These are phyloP conservation scores for Fusarium protoensiforme DNA, from an alignment of 2,329 filamentous ascomycete species.

Conservation along the genomic window DNA sequence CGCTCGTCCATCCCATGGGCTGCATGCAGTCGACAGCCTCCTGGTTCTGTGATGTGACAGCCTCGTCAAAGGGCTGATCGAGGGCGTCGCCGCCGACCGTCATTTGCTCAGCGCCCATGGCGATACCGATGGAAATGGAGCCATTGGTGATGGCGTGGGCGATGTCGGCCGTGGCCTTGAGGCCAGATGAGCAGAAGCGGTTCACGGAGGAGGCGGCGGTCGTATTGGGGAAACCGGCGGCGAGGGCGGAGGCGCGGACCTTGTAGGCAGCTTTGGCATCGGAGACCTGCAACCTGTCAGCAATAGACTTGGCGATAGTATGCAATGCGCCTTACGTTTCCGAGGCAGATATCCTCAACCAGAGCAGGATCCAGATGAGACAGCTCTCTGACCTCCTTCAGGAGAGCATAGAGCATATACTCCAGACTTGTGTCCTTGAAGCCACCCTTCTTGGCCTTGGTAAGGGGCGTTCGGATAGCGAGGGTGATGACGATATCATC, in stretches of 20 bases:
- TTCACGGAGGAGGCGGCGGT: slow-evolving; percentile 84
- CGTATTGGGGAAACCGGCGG: slow-evolving; percentile 94
- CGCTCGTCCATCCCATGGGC: slow-evolving; percentile 98
- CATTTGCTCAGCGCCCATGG: slow-evolving; percentile 92
- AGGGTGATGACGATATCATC: slow-evolving; percentile 98
- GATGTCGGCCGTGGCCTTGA: slow-evolving; percentile 95
- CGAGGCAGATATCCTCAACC: slow-evolving; percentile 90
- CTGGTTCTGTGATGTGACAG: slow-evolving; percentile 76
- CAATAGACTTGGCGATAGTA: not conserved
- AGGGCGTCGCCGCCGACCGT: slow-evolving; percentile 76
- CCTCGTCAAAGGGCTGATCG: slow-evolving; percentile 79
- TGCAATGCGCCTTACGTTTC: slow-evolving; percentile 72
- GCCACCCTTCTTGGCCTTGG: slow-evolving; percentile 90
- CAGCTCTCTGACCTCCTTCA: slow-evolving; percentile 79
- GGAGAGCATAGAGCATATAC: slow-evolving; percentile 82
- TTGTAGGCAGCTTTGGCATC: slow-evolving; percentile 92
- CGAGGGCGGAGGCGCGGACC: slow-evolving; percentile 85
- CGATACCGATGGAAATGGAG: slow-evolving; percentile 87
- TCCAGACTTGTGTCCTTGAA: slow-evolving; percentile 96
- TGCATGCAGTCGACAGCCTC: slow-evolving; percentile 88
- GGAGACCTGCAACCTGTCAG: slow-evolving; percentile 68
- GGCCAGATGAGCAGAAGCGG: slow-evolving; percentile 96
- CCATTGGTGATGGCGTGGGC: slow-evolving; percentile 85
- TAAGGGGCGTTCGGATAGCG: slow-evolving; percentile 87
- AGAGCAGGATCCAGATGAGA: slow-evolving; percentile 82